Evolutionary conservation across 768 basidiomycete genomes (phyloP), one percentile per base, ranked within the genome.

Genomic region (Tulasnella sp.): DNA sequence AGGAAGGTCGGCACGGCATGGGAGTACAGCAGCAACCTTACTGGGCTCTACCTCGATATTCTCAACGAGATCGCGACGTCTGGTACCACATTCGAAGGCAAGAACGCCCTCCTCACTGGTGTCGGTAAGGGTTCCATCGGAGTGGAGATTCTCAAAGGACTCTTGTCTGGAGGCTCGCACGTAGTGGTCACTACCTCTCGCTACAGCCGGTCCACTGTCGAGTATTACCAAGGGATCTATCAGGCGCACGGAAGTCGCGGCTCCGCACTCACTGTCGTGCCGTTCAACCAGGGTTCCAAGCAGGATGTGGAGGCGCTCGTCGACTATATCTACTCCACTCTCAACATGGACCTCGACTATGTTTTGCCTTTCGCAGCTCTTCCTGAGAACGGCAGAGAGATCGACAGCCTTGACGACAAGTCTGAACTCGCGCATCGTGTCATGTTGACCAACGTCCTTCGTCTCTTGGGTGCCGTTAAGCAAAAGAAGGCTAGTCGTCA

Each of bases 251-350:
- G 96, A 19, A 91, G 90, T 65, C 85, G 90, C 63, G 94, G 93
- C 8, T 93, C 94, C n/a, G 88, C 92, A 19, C 78, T 99, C 46
- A 92, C 92, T 11, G 94, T 99, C 52, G 94, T 99, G 31, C 96
- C 96, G 12, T 99, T 98, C 82, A 99, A 99, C 68, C 94, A 98
- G 70, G 96, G 88, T 27, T 98, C 96, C 2, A 96, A 92, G 73
- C 96, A 98, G 70, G 96, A 99, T 64, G 91, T 97, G 41, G 96
- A 99, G 67, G 92, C 93, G 3, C 82, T 99, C 53, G 84, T 99
- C 65, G 94, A 98, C 73, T 99, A 98, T 70, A 94, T 99, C 72
- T 99, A 98, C 73, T 81, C 85, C 27, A 92, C 84, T 24, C 83
- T 99, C 55, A 87, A 91, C 58, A 82, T 98, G 75, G 96, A 99